A percentile compares a stretch with the other conserved stretches of the same genome.
phyloP scores from a whole-genome alignment of 2,329 filamentous ascomycete genomes.

The Exophiala alcalophila region DNA sequence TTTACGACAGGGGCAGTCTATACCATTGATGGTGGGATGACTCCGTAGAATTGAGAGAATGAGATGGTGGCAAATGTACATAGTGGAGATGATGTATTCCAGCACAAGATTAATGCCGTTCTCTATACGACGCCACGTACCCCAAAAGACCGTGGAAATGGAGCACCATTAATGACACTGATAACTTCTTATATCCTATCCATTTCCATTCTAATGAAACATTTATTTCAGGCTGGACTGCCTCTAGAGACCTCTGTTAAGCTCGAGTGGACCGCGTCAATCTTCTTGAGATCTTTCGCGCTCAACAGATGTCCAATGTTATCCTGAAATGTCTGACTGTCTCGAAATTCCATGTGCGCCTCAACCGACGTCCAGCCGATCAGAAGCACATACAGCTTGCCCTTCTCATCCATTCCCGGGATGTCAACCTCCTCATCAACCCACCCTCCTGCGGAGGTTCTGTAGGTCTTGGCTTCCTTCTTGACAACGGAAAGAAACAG shows the following conservation, averaged over 20 bases:
- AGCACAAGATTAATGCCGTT: not conserved
- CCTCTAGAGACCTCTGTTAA: constrained; percentile 4
- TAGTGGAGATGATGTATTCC: not conserved
- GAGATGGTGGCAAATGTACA: not conserved
- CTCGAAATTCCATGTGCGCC: constrained; percentile 38
- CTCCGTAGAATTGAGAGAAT: constrained; percentile 6
- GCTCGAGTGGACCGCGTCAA: constrained; percentile 25
- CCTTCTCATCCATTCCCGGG: constrained; percentile 33
- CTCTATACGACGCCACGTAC: too few species aligned
- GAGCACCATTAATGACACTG: too few species aligned
- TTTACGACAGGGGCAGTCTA: constrained; percentile 48
- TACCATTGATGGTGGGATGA: constrained; percentile 47
- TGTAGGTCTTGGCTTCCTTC: constrained; percentile 25
- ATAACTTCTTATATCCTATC: too few species aligned
- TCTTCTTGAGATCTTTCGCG: constrained; percentile 25
- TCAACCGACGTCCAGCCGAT: constrained; percentile 42
- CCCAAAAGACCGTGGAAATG: too few species aligned
- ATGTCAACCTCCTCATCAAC: constrained; percentile 32
- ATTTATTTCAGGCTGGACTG: too few species aligned
- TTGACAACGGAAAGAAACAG: constrained; percentile 19
- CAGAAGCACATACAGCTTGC: constrained; percentile 31
- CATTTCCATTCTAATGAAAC: too few species aligned
- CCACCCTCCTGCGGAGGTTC: constrained; percentile 28
- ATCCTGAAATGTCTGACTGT: constrained; percentile 37
- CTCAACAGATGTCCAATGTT: constrained; percentile 26